Base-by-base conservation (phyloP, 192 early-diverging fungal species). In the Linderina pennispora region DNA sequence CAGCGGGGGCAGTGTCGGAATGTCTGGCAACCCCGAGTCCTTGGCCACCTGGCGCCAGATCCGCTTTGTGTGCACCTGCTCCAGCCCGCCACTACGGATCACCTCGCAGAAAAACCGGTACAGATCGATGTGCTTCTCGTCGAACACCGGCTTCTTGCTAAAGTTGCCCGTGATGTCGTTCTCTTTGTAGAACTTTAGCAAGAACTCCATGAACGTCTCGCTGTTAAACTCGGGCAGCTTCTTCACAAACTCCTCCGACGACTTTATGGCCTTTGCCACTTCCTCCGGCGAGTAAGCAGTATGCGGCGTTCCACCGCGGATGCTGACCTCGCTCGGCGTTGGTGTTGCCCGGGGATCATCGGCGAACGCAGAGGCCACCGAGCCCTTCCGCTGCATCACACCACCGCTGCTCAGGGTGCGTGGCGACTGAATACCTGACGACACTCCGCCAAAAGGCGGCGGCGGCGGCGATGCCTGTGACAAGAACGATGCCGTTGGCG, bases 31-130 rank as follows among this genome's bases (percentile, higher is more conserved):
- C 8, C 62, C 69, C 9, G 58, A 55, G n/a, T 65, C 69, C 31
- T 54, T 51, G 25, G 69, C 69, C 6, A 73, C 58, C 40, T 65
- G 61, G 3, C 69, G 69, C 69, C 69, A 73, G 42, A 73, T 43
- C 23, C 58, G 51, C 52, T 44, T 40, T 20, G 49, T 50, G 34
- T 73, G 69, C 35, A 73, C 69, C 43, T 65, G 62, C 36, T 73
- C 62, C 40, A 65, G 49, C 32, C 69, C 69, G 23, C 69, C 69
- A 19, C 55, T 55, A 24, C 48, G 23, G 28, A 73, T 52, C 8
- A 73, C 69, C 43, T 73, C 69, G 38, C 58, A 61, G 34, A 73
- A 73, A 22, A 73, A 62, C 24, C 54, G 48, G 47, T 65, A 65
- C 37, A 73, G 22, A 23, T 64, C 61, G 21, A 73, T 62, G 6